These are phyloP conservation scores for Gossypium bickii DNA, from an alignment of 345 rosid genomes.

Conservation along the genomic window DNA sequence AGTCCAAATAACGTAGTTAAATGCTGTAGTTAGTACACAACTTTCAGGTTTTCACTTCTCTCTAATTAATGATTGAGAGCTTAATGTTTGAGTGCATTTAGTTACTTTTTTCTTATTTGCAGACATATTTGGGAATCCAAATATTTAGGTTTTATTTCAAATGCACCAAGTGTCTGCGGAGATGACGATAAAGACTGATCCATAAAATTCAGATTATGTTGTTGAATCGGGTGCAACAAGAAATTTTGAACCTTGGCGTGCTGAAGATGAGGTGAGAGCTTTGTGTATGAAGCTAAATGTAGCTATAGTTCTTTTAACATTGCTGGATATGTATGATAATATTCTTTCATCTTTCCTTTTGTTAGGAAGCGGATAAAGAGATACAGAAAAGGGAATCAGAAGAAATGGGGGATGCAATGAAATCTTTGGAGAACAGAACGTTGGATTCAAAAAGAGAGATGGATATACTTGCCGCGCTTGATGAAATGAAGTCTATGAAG, in stretches of 20 bases:
- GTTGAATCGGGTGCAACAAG: constrained; percentile 85
- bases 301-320: neutral
- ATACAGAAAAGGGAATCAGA: constrained; percentile 64
- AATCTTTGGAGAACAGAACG: constrained; percentile 83
- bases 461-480: constrained; percentile 94
- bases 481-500: constrained; percentile 90
- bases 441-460: constrained; percentile 92
- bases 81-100: neutral
- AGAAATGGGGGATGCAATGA: constrained; percentile 97
- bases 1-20: too few species aligned
- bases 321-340: neutral
- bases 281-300: neutral
- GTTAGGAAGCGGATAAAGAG: constrained; percentile 49
- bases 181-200: constrained; percentile 83
- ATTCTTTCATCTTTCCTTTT: constrained; percentile 1
- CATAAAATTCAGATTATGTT: constrained; percentile 84
- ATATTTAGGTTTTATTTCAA: constrained; percentile 88
- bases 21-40: too few species aligned
- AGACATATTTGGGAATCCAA: constrained; percentile 91
- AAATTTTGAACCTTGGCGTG: constrained; percentile 97
- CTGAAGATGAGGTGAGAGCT: constrained; percentile 63
- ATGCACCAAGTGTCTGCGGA: constrained; percentile 96
- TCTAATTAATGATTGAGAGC: too few species aligned
- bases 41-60: too few species aligned
- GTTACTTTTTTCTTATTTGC: constrained; percentile 17